Evolutionary conservation across 2,329 filamentous ascomycete species (phyloP).

Genomic region (Drechslerella stenobrocha): DNA sequence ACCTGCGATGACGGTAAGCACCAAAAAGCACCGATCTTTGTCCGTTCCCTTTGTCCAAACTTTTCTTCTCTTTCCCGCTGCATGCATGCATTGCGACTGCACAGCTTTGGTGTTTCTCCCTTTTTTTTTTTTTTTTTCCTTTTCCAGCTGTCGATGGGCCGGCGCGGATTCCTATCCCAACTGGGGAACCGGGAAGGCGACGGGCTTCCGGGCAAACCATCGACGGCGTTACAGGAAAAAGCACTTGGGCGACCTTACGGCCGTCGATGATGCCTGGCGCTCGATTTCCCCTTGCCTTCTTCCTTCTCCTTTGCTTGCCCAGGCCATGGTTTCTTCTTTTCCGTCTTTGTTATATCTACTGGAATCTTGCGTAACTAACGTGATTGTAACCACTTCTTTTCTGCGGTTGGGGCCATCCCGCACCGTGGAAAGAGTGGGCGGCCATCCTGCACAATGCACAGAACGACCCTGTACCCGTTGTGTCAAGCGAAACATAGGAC

Average conservation of each 20-base stretch:
- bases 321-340: conserved; percentile 42
- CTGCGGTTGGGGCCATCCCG: conserved; percentile 54
- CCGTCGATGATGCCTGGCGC: too few relatives aligned
- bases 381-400: conserved; percentile 55
- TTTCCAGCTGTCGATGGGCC: conserved; percentile 14
- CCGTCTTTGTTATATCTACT: conserved; percentile 32
- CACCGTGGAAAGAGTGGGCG: conserved; percentile 53
- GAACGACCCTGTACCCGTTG: conserved; percentile 95
- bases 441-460: conserved; percentile 49
- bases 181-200: conserved; percentile 48
- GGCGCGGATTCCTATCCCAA: conserved; percentile 24
- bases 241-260: conserved; percentile 53
- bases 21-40: conserved; percentile 2
- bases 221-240: conserved; percentile 41
- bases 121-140: conserved; percentile 35
- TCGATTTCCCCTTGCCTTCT: conserved; percentile 26
- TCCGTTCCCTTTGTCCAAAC: conserved; percentile 17
- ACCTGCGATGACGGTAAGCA: conserved; percentile 67
- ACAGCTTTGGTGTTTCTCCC: too few relatives aligned
- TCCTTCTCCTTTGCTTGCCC: conserved; percentile 46
- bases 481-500: conserved; percentile 97
- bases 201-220: conserved; percentile 25
- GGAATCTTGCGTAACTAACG: conserved; percentile 49
- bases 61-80: conserved; percentile 46
- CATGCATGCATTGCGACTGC: too few relatives aligned